Evolutionary conservation across 2,329 filamentous ascomycete species (phyloP).

Genomic region (Ceratocystis huliohia): DNA sequence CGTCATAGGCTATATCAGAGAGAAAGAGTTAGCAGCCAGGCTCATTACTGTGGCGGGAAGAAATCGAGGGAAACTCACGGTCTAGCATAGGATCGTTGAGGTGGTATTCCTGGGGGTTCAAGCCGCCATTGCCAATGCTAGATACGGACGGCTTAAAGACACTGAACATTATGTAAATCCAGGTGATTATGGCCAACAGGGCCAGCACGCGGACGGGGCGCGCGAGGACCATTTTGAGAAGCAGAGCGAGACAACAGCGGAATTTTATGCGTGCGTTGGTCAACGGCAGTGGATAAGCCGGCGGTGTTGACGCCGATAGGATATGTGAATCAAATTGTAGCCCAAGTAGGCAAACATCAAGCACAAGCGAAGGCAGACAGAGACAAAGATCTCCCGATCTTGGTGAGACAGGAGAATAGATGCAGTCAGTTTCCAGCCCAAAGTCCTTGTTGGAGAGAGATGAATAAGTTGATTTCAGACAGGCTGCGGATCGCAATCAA

Average conservation of each 20-base stretch:
- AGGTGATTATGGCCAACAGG: slow-evolving; percentile 56
- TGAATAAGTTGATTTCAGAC: no score
- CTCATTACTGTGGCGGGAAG: neutral
- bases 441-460: no score
- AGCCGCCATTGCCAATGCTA: slow-evolving; percentile 27
- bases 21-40: slow-evolving; percentile 11
- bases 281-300: neutral
- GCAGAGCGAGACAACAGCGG: neutral
- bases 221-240: slow-evolving; percentile 62
- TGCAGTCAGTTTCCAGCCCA: no score
- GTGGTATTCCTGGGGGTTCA: slow-evolving; percentile 39
- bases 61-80: slow-evolving; percentile 42
- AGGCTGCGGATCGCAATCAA: no score
- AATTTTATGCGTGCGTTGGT: neutral
- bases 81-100: slow-evolving; percentile 76
- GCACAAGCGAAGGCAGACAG: no score
- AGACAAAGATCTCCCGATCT: no score
- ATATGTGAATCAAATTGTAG: neutral
- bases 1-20: slow-evolving; percentile 55
- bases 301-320: no score
- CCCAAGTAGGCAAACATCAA: neutral
- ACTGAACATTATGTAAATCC: slow-evolving; percentile 68
- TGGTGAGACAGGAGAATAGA: no score
- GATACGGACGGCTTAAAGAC: slow-evolving; percentile 48
- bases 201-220: slow-evolving; percentile 71